phyloP scores from a whole-genome alignment of 768 basidiomycete genomes.

The Boletus rubropictus region DNA sequence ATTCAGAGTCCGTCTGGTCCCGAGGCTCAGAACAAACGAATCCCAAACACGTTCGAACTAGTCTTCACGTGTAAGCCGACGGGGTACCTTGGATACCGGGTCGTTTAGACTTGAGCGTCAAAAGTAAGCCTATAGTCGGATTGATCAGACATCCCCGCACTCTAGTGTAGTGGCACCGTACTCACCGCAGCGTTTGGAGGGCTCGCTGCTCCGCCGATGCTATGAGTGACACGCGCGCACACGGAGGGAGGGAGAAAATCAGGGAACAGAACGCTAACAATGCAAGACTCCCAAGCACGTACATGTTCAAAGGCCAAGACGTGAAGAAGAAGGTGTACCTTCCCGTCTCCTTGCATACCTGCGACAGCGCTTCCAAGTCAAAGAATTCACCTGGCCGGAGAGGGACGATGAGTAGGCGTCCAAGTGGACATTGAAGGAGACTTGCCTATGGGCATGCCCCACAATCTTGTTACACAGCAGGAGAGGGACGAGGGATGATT shows the following conservation, averaged over 20 bases:
- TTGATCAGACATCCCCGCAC: background rate
- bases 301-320: conserved; percentile 73
- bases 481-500: background rate
- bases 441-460: conserved; percentile 70
- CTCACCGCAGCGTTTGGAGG: conserved; percentile 68
- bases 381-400: conserved; percentile 55
- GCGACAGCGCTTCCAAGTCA: conserved; percentile 59
- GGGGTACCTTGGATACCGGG: no score
- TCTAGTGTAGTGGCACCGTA: background rate
- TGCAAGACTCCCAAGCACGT: conserved; percentile 20
- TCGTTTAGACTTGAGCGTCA: no score
- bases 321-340: conserved; percentile 74
- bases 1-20: background rate
- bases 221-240: background rate
- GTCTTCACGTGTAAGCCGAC: no score
- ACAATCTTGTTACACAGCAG: conserved; percentile 36
- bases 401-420: background rate
- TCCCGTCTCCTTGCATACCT: conserved; percentile 49
- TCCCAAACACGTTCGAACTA: background rate
- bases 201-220: conserved; percentile 64
- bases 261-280: background rate
- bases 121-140: conserved; percentile 24
- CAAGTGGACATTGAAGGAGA: background rate
- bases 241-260: background rate
- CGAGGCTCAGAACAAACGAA: background rate